Conservation (phyloP, 1,139 yeast genomes). For the Lodderomyces elongisporus region DNA sequence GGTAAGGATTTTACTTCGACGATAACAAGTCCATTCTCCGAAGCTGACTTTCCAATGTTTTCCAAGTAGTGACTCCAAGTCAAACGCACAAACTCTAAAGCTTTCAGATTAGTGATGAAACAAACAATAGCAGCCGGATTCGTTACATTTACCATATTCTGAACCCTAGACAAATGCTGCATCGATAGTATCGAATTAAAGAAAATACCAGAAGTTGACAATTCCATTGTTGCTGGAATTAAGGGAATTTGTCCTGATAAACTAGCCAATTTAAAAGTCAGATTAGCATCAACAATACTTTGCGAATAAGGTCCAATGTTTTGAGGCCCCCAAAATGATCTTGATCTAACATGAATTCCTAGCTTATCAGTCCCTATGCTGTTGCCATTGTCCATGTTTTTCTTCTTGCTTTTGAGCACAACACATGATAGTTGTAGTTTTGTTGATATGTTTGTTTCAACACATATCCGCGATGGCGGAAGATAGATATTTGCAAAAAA, state of each 20-base stretch:
- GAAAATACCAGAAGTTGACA: slow-evolving; percentile 17
- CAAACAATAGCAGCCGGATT: slow-evolving; percentile 49
- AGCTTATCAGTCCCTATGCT: slow-evolving; percentile 36
- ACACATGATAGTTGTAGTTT: slow-evolving; percentile 58
- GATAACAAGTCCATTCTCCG: slow-evolving; percentile 30
- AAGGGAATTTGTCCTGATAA: slow-evolving; percentile 94
- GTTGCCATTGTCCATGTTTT: too few species aligned
- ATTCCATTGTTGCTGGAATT: slow-evolving; percentile 63
- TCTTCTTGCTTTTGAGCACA: slow-evolving; percentile 27
- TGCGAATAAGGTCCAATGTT: slow-evolving; percentile 98
- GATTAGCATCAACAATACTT: slow-evolving; percentile 46
- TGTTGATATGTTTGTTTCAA: slow-evolving; percentile 51
- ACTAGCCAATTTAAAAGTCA: slow-evolving; percentile 39
- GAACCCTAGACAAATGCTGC: slow-evolving; percentile 70
- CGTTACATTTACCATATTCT: slow-evolving; percentile 44
- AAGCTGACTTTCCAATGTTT: slow-evolving; percentile 8
- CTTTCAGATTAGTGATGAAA: slow-evolving; percentile 37
- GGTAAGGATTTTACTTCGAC: slow-evolving; percentile 66
- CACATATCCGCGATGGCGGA: slow-evolving; percentile 89
- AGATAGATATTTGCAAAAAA: slow-evolving; percentile 51
- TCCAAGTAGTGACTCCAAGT: slow-evolving; percentile 22
- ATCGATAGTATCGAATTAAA: slow-evolving; percentile 50
- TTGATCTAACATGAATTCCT: slow-evolving; percentile 86
- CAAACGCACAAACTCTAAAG: slow-evolving; percentile 23
- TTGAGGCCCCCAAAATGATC: slow-evolving; percentile 97